Evolutionary conservation across 371 early-diverging fungal genomes (phyloP).

Genomic region (Mortierella sp.): DNA sequence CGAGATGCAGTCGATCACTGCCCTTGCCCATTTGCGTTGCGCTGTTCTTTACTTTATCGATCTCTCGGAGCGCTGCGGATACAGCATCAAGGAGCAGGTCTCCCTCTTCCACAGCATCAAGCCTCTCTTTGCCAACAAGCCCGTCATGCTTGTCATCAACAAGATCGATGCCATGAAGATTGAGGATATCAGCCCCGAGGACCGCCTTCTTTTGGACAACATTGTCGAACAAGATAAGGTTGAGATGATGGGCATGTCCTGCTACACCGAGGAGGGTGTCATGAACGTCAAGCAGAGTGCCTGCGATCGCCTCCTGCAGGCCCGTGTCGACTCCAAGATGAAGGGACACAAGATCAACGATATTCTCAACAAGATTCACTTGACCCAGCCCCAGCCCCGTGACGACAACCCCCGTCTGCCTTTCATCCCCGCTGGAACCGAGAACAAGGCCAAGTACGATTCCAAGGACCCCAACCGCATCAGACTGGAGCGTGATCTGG

Average conservation of each 20-base stretch:
- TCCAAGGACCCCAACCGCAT: slow-evolving; percentile 86
- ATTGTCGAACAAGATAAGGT: slow-evolving; percentile 80
- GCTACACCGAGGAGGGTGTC: slow-evolving; percentile 95
- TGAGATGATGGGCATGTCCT: slow-evolving; percentile 86
- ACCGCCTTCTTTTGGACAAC: slow-evolving; percentile 80
- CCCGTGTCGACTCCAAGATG: slow-evolving; percentile 97
- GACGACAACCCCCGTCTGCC: slow-evolving; percentile 90
- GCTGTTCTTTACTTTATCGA: slow-evolving; percentile 99
- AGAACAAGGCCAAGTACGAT: slow-evolving; percentile 81
- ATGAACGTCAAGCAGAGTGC: slow-evolving; percentile 95
- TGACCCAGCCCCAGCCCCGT: slow-evolving; percentile 90
- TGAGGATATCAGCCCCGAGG: slow-evolving; percentile 85
- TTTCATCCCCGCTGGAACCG: slow-evolving; percentile 86
- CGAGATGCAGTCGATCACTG: slow-evolving; percentile 99
- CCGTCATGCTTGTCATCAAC: slow-evolving; percentile 96
- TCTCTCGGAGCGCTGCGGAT: slow-evolving; percentile 99
- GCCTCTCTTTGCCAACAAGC: slow-evolving; percentile 99
- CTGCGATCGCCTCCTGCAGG: slow-evolving; percentile 93
- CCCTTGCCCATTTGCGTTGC: slow-evolving; percentile 99
- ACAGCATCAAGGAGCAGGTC: slow-evolving; percentile 95
- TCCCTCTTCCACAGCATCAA: slow-evolving; percentile 96
- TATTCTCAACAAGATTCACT: slow-evolving; percentile 95
- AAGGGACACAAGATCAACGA: slow-evolving; percentile 91
- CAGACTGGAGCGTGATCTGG: slow-evolving; percentile 91
- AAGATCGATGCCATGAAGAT: slow-evolving; percentile 96